These are phyloP conservation scores for Cardamine chenopodiifolia DNA, from an alignment of 345 rosid species.

Conservation along the genomic window DNA sequence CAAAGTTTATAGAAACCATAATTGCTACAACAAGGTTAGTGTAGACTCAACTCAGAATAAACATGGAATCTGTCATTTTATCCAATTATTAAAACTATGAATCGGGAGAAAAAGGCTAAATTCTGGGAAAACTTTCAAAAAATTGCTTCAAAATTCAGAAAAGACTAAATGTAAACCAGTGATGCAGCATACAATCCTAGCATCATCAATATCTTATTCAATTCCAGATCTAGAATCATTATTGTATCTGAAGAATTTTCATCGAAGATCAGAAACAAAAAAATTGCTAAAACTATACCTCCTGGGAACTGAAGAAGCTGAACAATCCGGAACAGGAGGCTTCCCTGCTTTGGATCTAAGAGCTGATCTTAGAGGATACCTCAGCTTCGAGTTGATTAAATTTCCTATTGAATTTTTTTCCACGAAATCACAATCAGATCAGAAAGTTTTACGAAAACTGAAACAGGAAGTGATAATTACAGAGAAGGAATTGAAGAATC, in stretches of 20 bases:
- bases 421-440: not conserved
- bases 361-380: conserved; percentile 86
- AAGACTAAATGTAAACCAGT: not conserved
- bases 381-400: conserved; percentile 60
- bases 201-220: not conserved
- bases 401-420: conserved; percentile 33
- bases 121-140: not conserved
- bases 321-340: conserved; percentile 47
- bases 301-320: conserved; percentile 47
- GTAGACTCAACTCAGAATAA: not conserved
- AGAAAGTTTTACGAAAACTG: not conserved
- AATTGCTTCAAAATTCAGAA: not conserved
- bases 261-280: not conserved
- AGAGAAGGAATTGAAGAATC: not conserved
- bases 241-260: not conserved
- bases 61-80: not conserved
- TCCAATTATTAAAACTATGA: not conserved
- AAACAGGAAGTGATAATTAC: not conserved
- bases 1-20: not conserved
- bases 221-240: conserved; percentile 9
- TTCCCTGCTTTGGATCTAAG: conserved; percentile 63
- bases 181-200: not conserved
- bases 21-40: not conserved
- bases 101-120: not conserved
- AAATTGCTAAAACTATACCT: not conserved